phyloP scores from a whole-genome alignment of 148 eudicot species.

The Rhododendron griersonianum region DNA sequence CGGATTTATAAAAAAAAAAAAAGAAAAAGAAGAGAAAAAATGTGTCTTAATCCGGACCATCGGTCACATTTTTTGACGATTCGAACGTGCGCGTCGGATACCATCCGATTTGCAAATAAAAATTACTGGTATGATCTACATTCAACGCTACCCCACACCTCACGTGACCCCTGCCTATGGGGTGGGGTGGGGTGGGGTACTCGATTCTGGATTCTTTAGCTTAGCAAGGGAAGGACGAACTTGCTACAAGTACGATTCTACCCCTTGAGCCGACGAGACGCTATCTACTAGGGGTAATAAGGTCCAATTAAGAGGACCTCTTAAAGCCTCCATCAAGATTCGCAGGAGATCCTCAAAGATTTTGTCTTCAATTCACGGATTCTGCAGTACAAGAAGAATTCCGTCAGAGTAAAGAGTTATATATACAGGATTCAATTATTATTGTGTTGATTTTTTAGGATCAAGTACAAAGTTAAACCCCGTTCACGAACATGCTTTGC shows the following conservation, averaged over 20 bases:
- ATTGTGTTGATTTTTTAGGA: no score
- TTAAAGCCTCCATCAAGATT: background rate
- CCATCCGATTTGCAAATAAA: no score
- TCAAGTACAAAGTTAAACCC: no score
- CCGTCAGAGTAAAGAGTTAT: background rate
- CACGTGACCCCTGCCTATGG: background rate
- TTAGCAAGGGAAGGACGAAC: background rate
- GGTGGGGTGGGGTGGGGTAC: background rate
- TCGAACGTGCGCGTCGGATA: accelerated
- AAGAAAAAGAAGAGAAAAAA: no score
- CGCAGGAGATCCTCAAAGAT: conserved; percentile 4
- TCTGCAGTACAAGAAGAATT: background rate
- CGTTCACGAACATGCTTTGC: no score
- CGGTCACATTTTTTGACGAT: no score
- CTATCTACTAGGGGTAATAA: background rate
- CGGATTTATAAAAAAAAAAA: no score
- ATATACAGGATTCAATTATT: no score
- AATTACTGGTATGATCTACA: background rate
- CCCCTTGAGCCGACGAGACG: background rate
- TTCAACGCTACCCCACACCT: background rate
- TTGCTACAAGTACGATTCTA: background rate
- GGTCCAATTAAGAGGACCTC: background rate
- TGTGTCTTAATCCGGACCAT: no score
- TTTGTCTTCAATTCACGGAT: background rate
- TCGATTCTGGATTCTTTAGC: no score